A percentile compares a stretch with the other conserved stretches of the same genome.
Evolutionary conservation across 306 rosid genomes (phyloP).

Genomic region (Begonia loranthoides): DNA sequence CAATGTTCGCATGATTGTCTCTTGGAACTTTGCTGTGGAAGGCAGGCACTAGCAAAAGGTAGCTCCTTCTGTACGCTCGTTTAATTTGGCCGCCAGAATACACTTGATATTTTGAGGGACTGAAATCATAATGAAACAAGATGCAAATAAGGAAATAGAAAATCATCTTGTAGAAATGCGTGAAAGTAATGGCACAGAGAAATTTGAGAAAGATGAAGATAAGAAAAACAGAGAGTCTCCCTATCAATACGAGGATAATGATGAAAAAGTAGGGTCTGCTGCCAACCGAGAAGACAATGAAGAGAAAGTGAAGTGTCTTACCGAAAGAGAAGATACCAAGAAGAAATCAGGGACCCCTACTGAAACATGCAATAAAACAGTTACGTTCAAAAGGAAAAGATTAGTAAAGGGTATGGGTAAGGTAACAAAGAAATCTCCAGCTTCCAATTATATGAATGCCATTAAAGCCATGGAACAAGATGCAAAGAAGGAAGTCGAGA

Average conservation of each 20-base stretch:
- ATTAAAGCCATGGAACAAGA: slow-evolving; percentile 10
- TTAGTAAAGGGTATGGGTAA: slow-evolving; percentile 37
- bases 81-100: too few relatives aligned
- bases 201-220: background rate
- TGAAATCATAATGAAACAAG: slow-evolving; percentile 7
- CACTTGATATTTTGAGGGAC: too few relatives aligned
- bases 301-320: slow-evolving; percentile 7
- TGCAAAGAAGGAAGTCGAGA: slow-evolving; percentile 13
- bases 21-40: too few relatives aligned
- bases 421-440: slow-evolving; percentile 33
- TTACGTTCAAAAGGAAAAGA: slow-evolving; percentile 25
- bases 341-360: slow-evolving; percentile 15
- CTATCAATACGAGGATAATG: slow-evolving; percentile 2
- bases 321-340: slow-evolving; percentile 3
- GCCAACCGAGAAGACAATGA: slow-evolving; percentile 5
- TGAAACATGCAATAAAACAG: slow-evolving; percentile 17
- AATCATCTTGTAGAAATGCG: background rate
- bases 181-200: background rate
- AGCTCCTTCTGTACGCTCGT: too few relatives aligned
- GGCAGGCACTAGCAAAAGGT: too few relatives aligned
- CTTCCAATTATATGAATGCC: slow-evolving; percentile 13
- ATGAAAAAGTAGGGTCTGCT: slow-evolving; percentile 3
- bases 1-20: too few relatives aligned
- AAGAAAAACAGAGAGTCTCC: slow-evolving; percentile 1
- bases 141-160: slow-evolving; percentile 7